A percentile compares a stretch with the other conserved stretches of the same genome.
Evolutionary conservation across 495 filamentous ascomycete genomes (phyloP).

Genomic region (Barbatosphaeria neglecta): DNA sequence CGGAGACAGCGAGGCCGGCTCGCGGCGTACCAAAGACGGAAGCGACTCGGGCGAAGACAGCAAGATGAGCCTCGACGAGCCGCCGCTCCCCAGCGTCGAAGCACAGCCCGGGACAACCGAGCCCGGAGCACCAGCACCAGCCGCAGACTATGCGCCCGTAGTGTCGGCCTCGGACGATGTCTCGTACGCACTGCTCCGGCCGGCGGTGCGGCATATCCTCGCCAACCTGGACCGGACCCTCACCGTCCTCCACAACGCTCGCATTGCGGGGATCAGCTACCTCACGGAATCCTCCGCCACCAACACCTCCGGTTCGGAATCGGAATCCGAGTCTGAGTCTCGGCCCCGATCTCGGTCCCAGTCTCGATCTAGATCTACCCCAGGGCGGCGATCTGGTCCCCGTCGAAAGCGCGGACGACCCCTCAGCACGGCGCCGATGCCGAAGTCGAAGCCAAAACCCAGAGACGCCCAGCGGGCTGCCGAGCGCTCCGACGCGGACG

Average conservation of each 20-base stretch:
- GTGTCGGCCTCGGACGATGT: slow-evolving; percentile 42
- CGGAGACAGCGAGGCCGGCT: no score
- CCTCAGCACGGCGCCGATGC: slow-evolving; percentile 5
- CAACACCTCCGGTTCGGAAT: slow-evolving; percentile 15
- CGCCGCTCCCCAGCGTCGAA: no score
- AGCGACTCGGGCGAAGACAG: slow-evolving; percentile 7
- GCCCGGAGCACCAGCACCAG: not conserved
- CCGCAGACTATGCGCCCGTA: slow-evolving; percentile 10
- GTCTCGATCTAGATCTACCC: not conserved
- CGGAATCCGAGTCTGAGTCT: slow-evolving; percentile 6
- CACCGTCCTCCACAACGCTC: slow-evolving; percentile 50
- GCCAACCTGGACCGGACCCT: slow-evolving; percentile 54
- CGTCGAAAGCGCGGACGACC: slow-evolving; percentile 5
- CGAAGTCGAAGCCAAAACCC: no score
- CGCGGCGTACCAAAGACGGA: slow-evolving; percentile 9
- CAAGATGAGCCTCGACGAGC: not conserved
- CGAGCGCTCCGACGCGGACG: not conserved
- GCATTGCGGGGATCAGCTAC: slow-evolving; percentile 28
- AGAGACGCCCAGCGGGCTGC: no score
- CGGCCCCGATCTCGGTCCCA: not conserved
- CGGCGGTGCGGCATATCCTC: slow-evolving; percentile 53
- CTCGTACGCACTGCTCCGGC: slow-evolving; percentile 47
- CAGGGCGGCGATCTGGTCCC: not conserved
- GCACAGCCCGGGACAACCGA: no score
- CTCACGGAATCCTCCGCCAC: slow-evolving; percentile 22